Evolutionary conservation across 2,329 filamentous ascomycete species (phyloP).

Genomic region (Pseudogymnoascus sp.): DNA sequence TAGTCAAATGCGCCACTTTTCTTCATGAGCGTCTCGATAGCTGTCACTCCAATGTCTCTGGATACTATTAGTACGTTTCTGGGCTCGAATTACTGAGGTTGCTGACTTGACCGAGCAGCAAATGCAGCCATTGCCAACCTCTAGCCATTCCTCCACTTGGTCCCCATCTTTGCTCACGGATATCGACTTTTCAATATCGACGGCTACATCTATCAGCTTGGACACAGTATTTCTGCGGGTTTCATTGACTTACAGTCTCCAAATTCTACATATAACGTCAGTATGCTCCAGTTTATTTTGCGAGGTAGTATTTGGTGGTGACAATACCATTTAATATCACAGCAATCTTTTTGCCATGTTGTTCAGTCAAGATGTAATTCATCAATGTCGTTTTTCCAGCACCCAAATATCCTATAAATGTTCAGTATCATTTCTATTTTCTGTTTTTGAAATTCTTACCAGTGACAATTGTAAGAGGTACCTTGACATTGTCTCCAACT

Average conservation of each 20-base stretch:
- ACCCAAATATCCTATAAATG: slow-evolving; percentile 73
- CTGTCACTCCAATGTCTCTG: slow-evolving; percentile 85
- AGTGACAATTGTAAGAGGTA: slow-evolving; percentile 80
- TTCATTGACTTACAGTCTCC: slow-evolving; percentile 59
- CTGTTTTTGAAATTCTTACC: slow-evolving; percentile 40
- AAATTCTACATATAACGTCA: slow-evolving; percentile 51
- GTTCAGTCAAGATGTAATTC: slow-evolving; percentile 91
- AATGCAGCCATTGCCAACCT: slow-evolving; percentile 93
- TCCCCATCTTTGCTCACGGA: slow-evolving; percentile 81
- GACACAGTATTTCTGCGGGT: background rate
- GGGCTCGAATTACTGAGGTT: background rate
- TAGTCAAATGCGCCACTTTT: slow-evolving; percentile 93
- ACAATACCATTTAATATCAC: slow-evolving; percentile 83
- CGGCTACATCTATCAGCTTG: slow-evolving; percentile 39
- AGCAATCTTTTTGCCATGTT: slow-evolving; percentile 96
- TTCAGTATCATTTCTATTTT: background rate
- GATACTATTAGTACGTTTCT: slow-evolving; percentile 12
- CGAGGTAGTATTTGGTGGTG: background rate
- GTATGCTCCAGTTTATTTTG: background rate
- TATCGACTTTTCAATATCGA: slow-evolving; percentile 92
- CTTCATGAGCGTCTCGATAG: slow-evolving; percentile 93
- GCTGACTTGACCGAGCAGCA: slow-evolving; percentile 90
- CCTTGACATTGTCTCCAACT: slow-evolving; percentile 52
- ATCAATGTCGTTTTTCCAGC: slow-evolving; percentile 92
- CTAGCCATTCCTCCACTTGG: slow-evolving; percentile 88